phyloP scores from a whole-genome alignment of 768 basidiomycete species.

The Vararia minispora region DNA sequence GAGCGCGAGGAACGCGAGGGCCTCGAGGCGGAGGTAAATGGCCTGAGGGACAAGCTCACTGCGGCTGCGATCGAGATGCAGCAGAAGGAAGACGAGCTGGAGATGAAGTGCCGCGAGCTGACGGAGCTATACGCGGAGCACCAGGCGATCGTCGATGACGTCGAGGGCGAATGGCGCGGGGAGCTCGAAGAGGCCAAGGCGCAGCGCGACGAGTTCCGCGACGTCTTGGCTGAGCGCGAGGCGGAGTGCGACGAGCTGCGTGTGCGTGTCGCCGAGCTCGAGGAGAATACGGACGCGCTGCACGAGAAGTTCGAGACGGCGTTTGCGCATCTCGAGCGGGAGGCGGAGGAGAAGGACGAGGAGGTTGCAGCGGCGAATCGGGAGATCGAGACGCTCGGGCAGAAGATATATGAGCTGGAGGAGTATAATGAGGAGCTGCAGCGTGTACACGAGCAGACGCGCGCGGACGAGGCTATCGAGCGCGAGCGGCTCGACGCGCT shows the following conservation, averaged over 20 bases:
- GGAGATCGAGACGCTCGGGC: slow-evolving; percentile 72
- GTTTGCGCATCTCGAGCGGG: slow-evolving; percentile 64
- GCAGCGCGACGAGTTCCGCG: slow-evolving; percentile 71
- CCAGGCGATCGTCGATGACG: slow-evolving; percentile 54
- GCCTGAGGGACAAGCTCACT: slow-evolving; percentile 64
- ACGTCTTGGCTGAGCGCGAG: slow-evolving; percentile 73
- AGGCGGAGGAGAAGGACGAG: slow-evolving; percentile 68
- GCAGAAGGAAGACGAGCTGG: slow-evolving; percentile 80
- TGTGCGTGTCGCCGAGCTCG: slow-evolving; percentile 63
- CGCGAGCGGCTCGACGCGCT: slow-evolving; percentile 58
- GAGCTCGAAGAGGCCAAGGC: slow-evolving; percentile 75
- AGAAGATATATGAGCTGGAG: slow-evolving; percentile 72
- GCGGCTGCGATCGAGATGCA: slow-evolving; percentile 75
- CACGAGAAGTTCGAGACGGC: slow-evolving; percentile 67
- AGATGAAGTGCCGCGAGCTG: slow-evolving; percentile 66
- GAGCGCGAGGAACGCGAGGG: slow-evolving; percentile 66
- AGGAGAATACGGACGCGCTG: slow-evolving; percentile 58
- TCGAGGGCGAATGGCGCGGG: slow-evolving; percentile 80
- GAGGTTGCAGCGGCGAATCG: slow-evolving; percentile 64
- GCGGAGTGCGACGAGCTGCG: slow-evolving; percentile 67
- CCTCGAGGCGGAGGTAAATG: slow-evolving; percentile 69
- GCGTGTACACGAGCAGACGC: slow-evolving; percentile 55
- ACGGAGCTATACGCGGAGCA: slow-evolving; percentile 71
- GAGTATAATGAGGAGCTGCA: slow-evolving; percentile 72
- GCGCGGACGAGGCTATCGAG: slow-evolving; percentile 68